Conservation (phyloP, 345 rosid species). For the Camelina hispida region DNA sequence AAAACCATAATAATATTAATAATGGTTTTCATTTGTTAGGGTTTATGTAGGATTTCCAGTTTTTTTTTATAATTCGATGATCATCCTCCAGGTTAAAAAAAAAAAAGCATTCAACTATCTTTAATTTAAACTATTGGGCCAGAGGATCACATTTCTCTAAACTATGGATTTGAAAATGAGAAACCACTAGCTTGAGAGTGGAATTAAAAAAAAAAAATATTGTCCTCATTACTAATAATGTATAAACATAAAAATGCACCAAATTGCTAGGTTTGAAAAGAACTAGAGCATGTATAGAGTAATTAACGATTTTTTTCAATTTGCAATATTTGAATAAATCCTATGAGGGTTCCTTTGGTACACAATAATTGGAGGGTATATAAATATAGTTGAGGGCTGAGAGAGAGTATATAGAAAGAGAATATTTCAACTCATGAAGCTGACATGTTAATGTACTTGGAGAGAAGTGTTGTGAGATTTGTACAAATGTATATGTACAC, state of each 20-base stretch:
- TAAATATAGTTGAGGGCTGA: conserved; percentile 11
- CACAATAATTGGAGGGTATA: conserved; percentile 30
- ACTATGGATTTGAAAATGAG: conserved; percentile 17
- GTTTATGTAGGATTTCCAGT: conserved; percentile 8
- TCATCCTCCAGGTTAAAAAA: background rate
- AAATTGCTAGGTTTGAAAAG: conserved; percentile 22
- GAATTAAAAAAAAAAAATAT: background rate
- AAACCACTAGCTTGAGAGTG: conserved; percentile 12
- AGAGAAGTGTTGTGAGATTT: conserved; percentile 33
- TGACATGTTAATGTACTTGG: conserved; percentile 44
- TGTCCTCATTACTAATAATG: conserved; percentile 26
- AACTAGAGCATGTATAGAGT: conserved; percentile 21
- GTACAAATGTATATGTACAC: conserved; percentile 38
- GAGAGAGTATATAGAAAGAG: conserved; percentile 20
- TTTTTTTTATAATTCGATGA: background rate
- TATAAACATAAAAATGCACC: conserved; percentile 26
- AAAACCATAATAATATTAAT: background rate
- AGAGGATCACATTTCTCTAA: conserved; percentile 11
- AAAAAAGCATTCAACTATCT: background rate
- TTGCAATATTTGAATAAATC: conserved; percentile 30
- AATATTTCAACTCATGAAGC: conserved; percentile 37
- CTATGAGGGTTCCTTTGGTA: conserved; percentile 23
- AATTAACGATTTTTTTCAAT: conserved; percentile 13
- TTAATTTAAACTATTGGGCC: background rate
- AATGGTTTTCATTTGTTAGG: conserved; percentile 25